Conservation (phyloP, 345 rosid genomes). For the Populus euphratica region DNA sequence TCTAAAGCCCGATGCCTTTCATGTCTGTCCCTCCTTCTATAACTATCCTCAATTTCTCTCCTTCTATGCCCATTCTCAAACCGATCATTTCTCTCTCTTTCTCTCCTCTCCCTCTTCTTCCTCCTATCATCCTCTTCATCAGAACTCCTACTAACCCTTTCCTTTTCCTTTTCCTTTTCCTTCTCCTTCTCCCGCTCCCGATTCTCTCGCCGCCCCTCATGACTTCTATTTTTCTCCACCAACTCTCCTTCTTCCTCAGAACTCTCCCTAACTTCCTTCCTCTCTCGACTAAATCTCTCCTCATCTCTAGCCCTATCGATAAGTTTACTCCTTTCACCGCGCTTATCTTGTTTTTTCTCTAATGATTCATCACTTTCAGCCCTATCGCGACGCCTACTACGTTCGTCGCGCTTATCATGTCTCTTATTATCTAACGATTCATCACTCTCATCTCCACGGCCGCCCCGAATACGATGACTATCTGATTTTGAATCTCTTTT, state of each 20-base stretch:
- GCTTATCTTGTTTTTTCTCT: too few species aligned
- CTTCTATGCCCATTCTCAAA: slow-evolving; percentile 21
- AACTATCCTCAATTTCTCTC: slow-evolving; percentile 20
- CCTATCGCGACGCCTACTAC: not conserved
- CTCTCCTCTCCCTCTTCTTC: slow-evolving; percentile 28
- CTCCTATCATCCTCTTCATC: slow-evolving; percentile 26
- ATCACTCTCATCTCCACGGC: too few species aligned
- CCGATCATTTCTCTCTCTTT: slow-evolving; percentile 26
- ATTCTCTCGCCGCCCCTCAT: not conserved
- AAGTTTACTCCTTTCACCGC: not conserved
- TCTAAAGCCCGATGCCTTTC: slow-evolving; percentile 14
- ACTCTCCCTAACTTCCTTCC: not conserved
- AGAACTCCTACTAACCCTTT: not conserved
- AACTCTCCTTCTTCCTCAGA: slow-evolving; percentile 21
- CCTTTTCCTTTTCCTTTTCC: not conserved
- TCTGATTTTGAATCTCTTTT: too few species aligned
- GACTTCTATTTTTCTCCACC: slow-evolving; percentile 13
- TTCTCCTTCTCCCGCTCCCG: not conserved
- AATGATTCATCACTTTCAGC: too few species aligned
- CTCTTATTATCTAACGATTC: too few species aligned
- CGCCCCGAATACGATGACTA: too few species aligned
- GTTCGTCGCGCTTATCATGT: not conserved
- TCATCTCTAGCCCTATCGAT: slow-evolving; percentile 8
- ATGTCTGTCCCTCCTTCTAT: slow-evolving; percentile 29
- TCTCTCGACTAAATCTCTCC: not conserved